Evolutionary conservation across 148 eudicot species (phyloP).

Genomic region (Limonium bicolor): DNA sequence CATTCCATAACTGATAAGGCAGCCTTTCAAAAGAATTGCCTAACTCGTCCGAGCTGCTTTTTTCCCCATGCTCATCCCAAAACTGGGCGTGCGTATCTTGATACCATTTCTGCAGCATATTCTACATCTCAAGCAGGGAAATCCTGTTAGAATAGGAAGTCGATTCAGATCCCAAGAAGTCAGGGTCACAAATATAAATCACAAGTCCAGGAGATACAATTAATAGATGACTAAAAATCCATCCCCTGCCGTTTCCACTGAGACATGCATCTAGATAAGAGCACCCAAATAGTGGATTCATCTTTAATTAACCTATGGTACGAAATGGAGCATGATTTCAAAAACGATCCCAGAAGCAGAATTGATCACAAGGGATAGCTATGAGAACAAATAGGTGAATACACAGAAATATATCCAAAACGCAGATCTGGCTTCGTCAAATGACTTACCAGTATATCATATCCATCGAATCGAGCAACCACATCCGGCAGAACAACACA

Average conservation of each 20-base stretch:
- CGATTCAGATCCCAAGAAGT: neutral
- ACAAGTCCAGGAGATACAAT: neutral
- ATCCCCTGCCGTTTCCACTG: too few species aligned
- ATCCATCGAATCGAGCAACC: conserved; percentile 83
- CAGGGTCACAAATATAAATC: neutral
- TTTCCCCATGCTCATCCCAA: conserved; percentile 34
- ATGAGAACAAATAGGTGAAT: neutral
- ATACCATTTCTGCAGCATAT: conserved; percentile 63
- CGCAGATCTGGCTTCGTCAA: too few species aligned
- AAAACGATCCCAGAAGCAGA: too few species aligned
- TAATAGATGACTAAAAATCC: too few species aligned
- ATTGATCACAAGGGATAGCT: too few species aligned
- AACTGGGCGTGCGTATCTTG: conserved; percentile 34
- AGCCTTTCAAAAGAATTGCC: conserved; percentile 35
- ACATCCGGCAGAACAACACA: conserved; percentile 69
- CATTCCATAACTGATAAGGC: conserved; percentile 91
- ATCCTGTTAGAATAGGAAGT: conserved; percentile 11
- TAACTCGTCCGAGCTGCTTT: conserved; percentile 21
- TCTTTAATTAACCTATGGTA: too few species aligned
- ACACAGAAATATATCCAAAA: too few species aligned
- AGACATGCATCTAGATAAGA: too few species aligned
- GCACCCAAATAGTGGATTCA: too few species aligned
- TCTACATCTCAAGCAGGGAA: conserved; percentile 35
- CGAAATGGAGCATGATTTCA: too few species aligned
- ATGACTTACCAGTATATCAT: conserved; percentile 67